Conservation (phyloP, 2,329 filamentous ascomycete species). For the Botrytis squamosa region DNA sequence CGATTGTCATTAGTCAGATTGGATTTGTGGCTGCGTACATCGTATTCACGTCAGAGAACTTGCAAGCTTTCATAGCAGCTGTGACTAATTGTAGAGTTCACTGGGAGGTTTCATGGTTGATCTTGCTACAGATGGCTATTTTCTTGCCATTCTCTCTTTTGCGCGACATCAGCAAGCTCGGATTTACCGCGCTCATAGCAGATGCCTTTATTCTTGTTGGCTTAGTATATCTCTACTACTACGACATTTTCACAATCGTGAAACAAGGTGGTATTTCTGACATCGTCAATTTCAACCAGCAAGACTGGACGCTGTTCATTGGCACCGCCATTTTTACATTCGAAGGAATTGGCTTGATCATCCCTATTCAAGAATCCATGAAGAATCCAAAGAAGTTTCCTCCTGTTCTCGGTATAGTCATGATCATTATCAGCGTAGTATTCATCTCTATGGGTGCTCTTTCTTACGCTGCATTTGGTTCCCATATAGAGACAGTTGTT, state of each 20-base stretch:
- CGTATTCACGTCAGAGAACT: conserved; percentile 92
- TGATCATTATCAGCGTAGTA: conserved; percentile 90
- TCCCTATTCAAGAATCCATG: conserved; percentile 98
- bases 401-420: conserved; percentile 80
- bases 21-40: conserved; percentile 95
- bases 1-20: conserved; percentile 92
- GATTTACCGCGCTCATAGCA: conserved; percentile 88
- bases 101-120: conserved; percentile 85
- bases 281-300: conserved; percentile 84
- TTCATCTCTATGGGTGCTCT: conserved; percentile 90
- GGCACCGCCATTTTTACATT: conserved; percentile 99
- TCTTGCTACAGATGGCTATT: conserved; percentile 91
- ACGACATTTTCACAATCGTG: conserved; percentile 81
- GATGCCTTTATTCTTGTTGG: conserved; percentile 94
- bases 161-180: conserved; percentile 95
- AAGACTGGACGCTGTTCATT: conserved; percentile 96
- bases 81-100: conserved; percentile 83
- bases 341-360: conserved; percentile 94
- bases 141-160: conserved; percentile 93
- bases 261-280: conserved; percentile 73
- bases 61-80: conserved; percentile 91
- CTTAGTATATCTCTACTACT: conserved; percentile 92
- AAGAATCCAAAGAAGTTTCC: conserved; percentile 87
- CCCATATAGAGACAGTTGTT: conserved; percentile 92
- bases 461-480: conserved; percentile 94